Percentiles rank a stretch among this genome's conserved stretches.
Evolutionary conservation across 495 filamentous ascomycete genomes (phyloP).

Genomic region (Podospora didyma): DNA sequence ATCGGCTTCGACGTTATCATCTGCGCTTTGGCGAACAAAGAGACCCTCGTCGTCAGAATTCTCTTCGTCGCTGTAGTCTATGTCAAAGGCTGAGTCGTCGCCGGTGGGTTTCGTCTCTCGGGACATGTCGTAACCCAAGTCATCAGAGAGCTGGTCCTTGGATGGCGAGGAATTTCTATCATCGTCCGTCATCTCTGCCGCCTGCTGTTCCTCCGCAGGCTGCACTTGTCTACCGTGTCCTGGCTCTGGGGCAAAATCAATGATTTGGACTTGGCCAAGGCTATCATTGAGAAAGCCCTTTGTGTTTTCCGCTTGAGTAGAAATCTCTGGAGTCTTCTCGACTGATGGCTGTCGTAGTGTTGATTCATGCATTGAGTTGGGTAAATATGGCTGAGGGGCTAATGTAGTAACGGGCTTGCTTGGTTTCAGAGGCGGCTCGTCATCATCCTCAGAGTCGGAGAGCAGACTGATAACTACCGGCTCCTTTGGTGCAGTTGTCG

Average conservation of each 20-base stretch:
- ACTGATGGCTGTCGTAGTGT: background rate
- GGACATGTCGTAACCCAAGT: background rate
- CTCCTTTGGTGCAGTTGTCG: slow-evolving; percentile 7
- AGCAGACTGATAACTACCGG: slow-evolving; percentile 35
- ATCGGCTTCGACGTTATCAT: background rate
- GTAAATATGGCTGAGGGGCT: background rate
- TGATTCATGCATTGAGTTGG: background rate
- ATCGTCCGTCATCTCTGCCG: no score
- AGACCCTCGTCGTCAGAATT: background rate
- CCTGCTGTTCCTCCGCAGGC: no score
- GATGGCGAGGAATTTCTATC: background rate
- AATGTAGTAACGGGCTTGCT: slow-evolving; percentile 7
- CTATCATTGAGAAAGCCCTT: no score
- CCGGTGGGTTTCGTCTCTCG: background rate
- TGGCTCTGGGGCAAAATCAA: no score
- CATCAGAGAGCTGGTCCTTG: background rate
- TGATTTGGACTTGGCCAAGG: no score
- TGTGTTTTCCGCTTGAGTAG: no score
- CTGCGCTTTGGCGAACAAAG: background rate
- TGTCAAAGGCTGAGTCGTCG: background rate
- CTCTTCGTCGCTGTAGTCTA: background rate
- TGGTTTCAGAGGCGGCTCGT: slow-evolving; percentile 10
- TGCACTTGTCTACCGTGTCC: no score
- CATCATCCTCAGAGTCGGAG: slow-evolving; percentile 37
- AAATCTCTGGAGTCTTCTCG: background rate